Conservation (phyloP, 306 rosid genomes). For the Parietaria judaica region DNA sequence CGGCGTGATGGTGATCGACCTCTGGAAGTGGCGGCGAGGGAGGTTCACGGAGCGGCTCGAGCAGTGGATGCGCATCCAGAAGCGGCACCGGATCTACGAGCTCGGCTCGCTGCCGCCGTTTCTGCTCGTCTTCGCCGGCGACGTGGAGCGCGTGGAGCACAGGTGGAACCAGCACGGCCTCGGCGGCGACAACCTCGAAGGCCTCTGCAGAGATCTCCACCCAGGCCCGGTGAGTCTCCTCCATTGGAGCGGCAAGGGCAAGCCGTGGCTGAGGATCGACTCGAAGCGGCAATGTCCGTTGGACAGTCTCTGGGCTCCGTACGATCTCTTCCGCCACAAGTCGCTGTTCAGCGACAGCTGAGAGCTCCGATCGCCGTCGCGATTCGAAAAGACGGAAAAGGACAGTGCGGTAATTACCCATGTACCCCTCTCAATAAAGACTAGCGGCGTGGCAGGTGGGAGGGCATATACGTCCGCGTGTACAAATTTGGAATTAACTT, state of each 20-base stretch:
- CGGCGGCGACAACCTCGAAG: conserved; percentile 80
- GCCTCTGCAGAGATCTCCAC: conserved; percentile 68
- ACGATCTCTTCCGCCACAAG: conserved; percentile 63
- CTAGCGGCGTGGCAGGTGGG: background rate
- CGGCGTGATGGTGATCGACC: conserved; percentile 90
- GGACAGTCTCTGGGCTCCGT: conserved; percentile 88
- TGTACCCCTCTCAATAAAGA: background rate
- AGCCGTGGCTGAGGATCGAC: conserved; percentile 85
- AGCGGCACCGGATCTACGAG: conserved; percentile 67
- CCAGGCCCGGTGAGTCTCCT: conserved; percentile 82
- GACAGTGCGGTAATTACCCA: conserved; percentile 7
- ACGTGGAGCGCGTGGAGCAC: conserved; percentile 71
- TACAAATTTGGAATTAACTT: background rate
- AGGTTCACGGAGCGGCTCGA: conserved; percentile 56
- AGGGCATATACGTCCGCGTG: background rate
- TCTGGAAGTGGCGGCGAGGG: conserved; percentile 75
- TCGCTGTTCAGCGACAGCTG: conserved; percentile 48
- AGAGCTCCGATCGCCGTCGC: background rate
- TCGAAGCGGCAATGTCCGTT: conserved; percentile 70
- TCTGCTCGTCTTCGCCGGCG: conserved; percentile 72
- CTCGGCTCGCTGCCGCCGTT: conserved; percentile 87
- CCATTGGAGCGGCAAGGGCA: conserved; percentile 96
- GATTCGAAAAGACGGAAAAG: conserved; percentile 18
- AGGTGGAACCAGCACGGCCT: conserved; percentile 96
- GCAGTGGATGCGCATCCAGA: conserved; percentile 86